These are phyloP conservation scores for Leccinellum rugosiceps DNA, from an alignment of 768 basidiomycete genomes.

Conservation along the genomic window DNA sequence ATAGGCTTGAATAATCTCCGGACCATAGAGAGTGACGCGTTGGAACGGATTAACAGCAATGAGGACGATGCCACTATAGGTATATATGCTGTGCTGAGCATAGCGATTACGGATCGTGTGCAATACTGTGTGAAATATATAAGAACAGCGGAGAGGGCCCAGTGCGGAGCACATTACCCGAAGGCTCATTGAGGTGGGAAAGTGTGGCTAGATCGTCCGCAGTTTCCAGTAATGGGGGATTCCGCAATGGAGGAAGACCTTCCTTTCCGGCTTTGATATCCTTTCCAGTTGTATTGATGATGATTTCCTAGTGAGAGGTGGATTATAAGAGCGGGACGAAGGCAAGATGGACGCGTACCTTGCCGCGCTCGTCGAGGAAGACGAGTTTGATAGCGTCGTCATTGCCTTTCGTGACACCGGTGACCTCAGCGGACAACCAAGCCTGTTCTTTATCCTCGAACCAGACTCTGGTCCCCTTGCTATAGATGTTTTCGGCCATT, in stretches of 20 bases:
- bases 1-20: constrained; percentile 97
- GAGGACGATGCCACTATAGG: constrained; percentile 97
- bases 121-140: constrained; percentile 54
- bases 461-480: constrained; percentile 88
- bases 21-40: constrained; percentile 94
- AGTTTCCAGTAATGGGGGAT: constrained; percentile 94
- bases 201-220: constrained; percentile 98
- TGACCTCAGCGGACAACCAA: constrained; percentile 90
- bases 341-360: constrained; percentile 47
- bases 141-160: neutral
- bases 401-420: constrained; percentile 54
- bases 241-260: constrained; percentile 87
- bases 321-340: neutral
- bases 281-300: constrained; percentile 73
- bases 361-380: constrained; percentile 90
- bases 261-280: constrained; percentile 78
- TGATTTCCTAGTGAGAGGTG: constrained; percentile 56
- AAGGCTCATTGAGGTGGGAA: constrained; percentile 97
- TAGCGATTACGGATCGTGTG: constrained; percentile 98
- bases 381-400: constrained; percentile 79
- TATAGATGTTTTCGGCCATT: constrained; percentile 92
- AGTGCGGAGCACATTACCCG: constrained; percentile 53
- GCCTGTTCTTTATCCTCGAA: constrained; percentile 93
- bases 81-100: constrained; percentile 96
- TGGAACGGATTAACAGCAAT: constrained; percentile 99